Base-by-base conservation (phyloP, 2,329 filamentous ascomycete genomes). In the Fusarium sp. region DNA sequence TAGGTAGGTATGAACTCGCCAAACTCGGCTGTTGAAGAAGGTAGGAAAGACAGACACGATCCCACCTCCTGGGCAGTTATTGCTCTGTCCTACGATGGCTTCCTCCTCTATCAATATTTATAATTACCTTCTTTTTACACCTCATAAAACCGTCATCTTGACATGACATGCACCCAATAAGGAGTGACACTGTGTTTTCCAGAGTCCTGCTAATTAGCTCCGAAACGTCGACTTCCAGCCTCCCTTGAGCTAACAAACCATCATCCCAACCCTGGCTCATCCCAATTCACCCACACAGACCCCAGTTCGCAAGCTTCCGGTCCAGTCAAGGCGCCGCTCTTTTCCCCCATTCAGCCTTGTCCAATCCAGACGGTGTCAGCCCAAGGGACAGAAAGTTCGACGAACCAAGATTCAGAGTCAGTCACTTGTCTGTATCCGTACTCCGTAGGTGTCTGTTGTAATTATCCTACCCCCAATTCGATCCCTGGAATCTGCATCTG, bases 281-380 rank as follows among this genome's bases (percentile, higher is more conserved):
- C 45, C 65, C 61, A 57, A 64, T 59, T 64, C 60, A 47, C 61
- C 46, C 60, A 53, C 57, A 69, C 48, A 23, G 51, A 56, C 66
- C 66, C 66, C 49, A 52, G 66, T 59, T 67, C 62, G 37, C 53
- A 49, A 67, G 52, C 53, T 62, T 57, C 52, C 62, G 55, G 53
- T 62, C 65, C 65, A 68, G 66, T 69, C 56, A 68, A 56, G 44
- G 54, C 52, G 52, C 56, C 44, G 55, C 52, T 62, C 53, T 62
- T 59, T 62, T 63, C 66, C 53, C 52, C 43, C 27, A 70, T 68
- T 70, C 66, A 70, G 66, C 66, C 66, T 68, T 69, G 66, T 56
- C 59, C 52, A 46, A 46, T 52, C 52, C 51, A 46, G 44, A 43
- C 44, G 53, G 65, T 59, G 62, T 70, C 66, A 67, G 66, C 66